Conservation (phyloP, 176 grass and related monocot genomes). For the Phragmites australis region DNA sequence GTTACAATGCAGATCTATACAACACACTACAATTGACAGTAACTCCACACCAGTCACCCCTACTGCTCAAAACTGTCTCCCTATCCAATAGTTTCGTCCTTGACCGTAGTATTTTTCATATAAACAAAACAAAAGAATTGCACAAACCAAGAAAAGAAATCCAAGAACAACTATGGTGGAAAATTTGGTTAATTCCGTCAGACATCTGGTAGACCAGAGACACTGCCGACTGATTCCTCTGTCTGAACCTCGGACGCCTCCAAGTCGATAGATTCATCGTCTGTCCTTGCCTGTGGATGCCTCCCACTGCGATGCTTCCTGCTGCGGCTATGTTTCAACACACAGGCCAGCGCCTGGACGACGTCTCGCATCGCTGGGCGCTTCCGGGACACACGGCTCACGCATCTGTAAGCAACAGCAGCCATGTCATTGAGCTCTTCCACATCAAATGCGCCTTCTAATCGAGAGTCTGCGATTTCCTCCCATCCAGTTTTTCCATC, state of each 20-base stretch:
- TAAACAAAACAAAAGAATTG: conserved; percentile 55
- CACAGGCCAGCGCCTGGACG: conserved; percentile 62
- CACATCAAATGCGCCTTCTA: conserved; percentile 68
- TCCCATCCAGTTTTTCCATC: conserved; percentile 84
- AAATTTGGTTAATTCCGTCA: conserved; percentile 36
- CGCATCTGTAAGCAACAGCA: conserved; percentile 72
- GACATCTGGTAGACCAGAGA: conserved; percentile 67
- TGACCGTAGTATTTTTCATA: conserved; percentile 29
- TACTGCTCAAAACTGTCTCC: conserved; percentile 48
- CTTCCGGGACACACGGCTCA: conserved; percentile 65
- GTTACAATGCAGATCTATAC: conserved; percentile 46
- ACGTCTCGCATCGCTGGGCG: conserved; percentile 77
- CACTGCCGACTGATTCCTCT: conserved; percentile 66
- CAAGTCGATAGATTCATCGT: conserved; percentile 57
- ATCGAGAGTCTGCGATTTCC: conserved; percentile 68
- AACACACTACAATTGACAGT: conserved; percentile 46
- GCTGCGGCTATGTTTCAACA: conserved; percentile 51
- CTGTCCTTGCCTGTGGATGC: background rate
- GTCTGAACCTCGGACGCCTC: conserved; percentile 64
- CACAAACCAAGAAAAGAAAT: background rate
- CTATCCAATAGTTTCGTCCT: conserved; percentile 18
- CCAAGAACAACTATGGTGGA: background rate
- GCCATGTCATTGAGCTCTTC: conserved; percentile 82
- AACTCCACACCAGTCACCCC: conserved; percentile 26
- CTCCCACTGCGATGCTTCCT: conserved; percentile 47